Evolutionary conservation across 2,329 filamentous ascomycete genomes (phyloP).

Genomic region (Didymella arachidicola): DNA sequence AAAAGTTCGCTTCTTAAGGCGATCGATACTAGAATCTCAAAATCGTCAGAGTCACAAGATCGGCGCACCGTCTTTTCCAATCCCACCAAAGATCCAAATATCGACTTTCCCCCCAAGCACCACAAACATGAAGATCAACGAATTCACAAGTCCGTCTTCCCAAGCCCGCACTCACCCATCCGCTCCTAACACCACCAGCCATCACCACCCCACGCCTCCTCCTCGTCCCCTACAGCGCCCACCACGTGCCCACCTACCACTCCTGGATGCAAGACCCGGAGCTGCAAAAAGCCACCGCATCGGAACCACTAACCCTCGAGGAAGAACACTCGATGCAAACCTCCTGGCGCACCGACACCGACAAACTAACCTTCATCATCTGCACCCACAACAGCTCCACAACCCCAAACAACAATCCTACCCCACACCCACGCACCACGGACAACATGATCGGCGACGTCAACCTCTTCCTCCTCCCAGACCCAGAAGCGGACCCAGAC

Average conservation of each 20-base stretch:
- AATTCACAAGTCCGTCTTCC: constrained; percentile 45
- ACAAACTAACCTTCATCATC: constrained; percentile 93
- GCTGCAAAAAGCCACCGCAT: constrained; percentile 85
- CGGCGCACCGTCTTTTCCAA: too few species aligned
- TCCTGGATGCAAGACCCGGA: constrained; percentile 88
- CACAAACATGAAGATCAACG: constrained; percentile 53
- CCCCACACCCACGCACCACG: constrained; percentile 56
- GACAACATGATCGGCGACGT: constrained; percentile 58
- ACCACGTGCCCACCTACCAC: constrained; percentile 85
- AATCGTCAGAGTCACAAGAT: not conserved
- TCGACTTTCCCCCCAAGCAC: not conserved
- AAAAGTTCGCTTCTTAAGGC: not conserved
- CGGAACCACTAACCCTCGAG: constrained; percentile 78
- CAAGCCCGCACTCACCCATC: too few species aligned
- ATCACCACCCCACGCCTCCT: constrained; percentile 71
- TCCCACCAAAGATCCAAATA: not conserved
- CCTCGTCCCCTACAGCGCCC: constrained; percentile 82
- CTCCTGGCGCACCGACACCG: constrained; percentile 81
- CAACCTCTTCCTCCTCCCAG: constrained; percentile 70
- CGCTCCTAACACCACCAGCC: constrained; percentile 58
- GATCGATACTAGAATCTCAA: not conserved
- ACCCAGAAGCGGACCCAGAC: constrained; percentile 28
- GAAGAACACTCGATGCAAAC: constrained; percentile 91
- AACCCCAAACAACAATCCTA: constrained; percentile 3
- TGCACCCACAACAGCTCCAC: constrained; percentile 55